Percentiles rank a stretch among this genome's conserved stretches.
Conservation (phyloP, 208 protist species). For the Naegleria fowleri region DNA sequence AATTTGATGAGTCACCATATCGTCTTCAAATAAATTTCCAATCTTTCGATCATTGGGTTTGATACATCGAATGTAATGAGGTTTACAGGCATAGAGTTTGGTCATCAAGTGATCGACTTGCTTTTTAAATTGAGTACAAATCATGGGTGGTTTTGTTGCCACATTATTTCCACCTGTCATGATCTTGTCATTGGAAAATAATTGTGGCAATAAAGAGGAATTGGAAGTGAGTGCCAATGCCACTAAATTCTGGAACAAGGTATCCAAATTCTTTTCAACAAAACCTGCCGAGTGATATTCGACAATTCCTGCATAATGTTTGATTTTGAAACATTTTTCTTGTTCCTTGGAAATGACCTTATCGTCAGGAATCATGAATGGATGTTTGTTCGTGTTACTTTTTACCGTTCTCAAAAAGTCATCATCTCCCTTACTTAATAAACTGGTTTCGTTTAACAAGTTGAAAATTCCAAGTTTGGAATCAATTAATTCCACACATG, state of each 20-base stretch:
- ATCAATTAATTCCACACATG: conserved; percentile 56
- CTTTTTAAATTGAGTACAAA: conserved; percentile 80
- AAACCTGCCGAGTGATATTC: conserved; percentile 81
- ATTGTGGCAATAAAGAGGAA: not conserved
- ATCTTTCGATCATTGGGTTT: conserved; percentile 85
- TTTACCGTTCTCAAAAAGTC: conserved; percentile 27
- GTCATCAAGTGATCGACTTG: conserved; percentile 72
- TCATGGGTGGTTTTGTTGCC: conserved; percentile 59
- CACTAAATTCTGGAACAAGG: conserved; percentile 46
- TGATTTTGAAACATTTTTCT: conserved; percentile 56
- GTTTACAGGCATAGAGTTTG: conserved; percentile 72
- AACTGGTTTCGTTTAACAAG: conserved; percentile 42
- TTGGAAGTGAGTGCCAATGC: not conserved
- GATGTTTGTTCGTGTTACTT: not conserved
- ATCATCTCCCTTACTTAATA: conserved; percentile 25
- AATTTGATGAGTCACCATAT: conserved; percentile 73
- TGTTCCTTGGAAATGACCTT: conserved; percentile 48
- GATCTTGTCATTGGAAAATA: conserved; percentile 40
- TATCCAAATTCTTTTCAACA: conserved; percentile 85
- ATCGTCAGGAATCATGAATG: not conserved
- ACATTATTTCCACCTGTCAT: not conserved
- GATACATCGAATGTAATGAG: conserved; percentile 89
- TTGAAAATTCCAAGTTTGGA: conserved; percentile 34
- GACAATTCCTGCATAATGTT: conserved; percentile 91
- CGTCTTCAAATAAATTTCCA: conserved; percentile 63